Conservation (phyloP, 1,139 yeast species). For the Hansenula sp. region DNA sequence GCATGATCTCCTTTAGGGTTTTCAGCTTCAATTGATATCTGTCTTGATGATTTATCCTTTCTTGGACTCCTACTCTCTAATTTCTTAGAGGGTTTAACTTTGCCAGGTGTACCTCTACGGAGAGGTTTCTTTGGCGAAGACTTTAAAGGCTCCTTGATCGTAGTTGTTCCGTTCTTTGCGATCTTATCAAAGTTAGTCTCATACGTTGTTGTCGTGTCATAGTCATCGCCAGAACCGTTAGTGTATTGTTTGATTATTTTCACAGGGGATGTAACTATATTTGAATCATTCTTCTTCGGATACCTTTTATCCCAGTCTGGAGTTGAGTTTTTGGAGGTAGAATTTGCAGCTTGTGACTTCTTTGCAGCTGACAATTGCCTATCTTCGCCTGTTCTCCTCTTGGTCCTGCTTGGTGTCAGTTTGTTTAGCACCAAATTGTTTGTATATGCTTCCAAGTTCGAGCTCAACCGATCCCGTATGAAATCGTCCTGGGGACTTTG, state of each 20-base stretch:
- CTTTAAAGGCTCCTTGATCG: slow-evolving; percentile 14
- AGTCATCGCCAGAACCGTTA: slow-evolving; percentile 6
- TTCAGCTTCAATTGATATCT: background rate
- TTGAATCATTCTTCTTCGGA: slow-evolving; percentile 14
- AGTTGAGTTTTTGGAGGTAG: background rate
- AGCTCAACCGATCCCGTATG: slow-evolving; percentile 11
- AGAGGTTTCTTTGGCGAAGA: slow-evolving; percentile 16
- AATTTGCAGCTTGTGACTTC: background rate
- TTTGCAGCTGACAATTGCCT: background rate
- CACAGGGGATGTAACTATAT: slow-evolving; percentile 19
- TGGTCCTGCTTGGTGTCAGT: slow-evolving; percentile 14
- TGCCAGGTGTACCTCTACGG: slow-evolving; percentile 20
- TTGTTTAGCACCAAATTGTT: slow-evolving; percentile 15
- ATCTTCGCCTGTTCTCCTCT: no score
- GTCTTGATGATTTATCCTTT: background rate
- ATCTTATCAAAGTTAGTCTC: background rate
- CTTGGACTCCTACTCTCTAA: background rate
- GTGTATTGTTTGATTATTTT: slow-evolving; percentile 14
- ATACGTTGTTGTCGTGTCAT: slow-evolving; percentile 8
- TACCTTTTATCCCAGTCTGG: slow-evolving; percentile 1
- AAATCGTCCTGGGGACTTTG: background rate
- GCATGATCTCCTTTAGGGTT: background rate
- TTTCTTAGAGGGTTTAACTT: background rate
- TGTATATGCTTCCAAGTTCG: slow-evolving; percentile 18
- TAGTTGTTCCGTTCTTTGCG: slow-evolving; percentile 3